Conservation (phyloP, 306 rosid genomes). For the Luffa acutangula region DNA sequence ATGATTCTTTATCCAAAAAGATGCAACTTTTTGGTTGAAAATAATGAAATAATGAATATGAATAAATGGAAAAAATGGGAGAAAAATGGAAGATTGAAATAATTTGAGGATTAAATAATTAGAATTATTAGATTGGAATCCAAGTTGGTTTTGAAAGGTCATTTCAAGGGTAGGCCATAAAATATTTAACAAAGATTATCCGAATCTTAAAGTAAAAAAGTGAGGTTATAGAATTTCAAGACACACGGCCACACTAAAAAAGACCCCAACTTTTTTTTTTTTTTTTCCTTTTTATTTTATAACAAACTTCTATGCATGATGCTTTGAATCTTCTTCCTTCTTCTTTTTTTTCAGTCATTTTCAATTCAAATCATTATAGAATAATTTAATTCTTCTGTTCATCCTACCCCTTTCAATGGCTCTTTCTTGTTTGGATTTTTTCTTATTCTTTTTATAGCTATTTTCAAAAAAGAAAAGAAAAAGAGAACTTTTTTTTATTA, state of each 20-base stretch:
- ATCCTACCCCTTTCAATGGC: neutral
- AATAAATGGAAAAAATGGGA: neutral
- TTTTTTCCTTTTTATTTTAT: neutral
- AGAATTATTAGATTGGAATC: neutral
- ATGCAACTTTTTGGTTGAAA: neutral
- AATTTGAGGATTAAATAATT: neutral
- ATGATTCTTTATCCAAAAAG: neutral
- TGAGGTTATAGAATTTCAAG: neutral
- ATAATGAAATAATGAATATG: neutral
- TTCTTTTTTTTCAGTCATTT: neutral
- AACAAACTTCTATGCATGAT: neutral
- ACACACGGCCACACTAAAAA: neutral
- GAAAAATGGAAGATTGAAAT: neutral
- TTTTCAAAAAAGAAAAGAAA: too few relatives aligned
- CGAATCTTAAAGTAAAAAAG: slow-evolving; percentile 4
- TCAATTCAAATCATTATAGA: slow-evolving; percentile 8
- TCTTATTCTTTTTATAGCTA: neutral
- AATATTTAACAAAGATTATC: slow-evolving; percentile 7
- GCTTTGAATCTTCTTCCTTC: neutral
- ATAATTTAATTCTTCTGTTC: slow-evolving; percentile 2
- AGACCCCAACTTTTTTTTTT: neutral
- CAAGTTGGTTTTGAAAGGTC: neutral
- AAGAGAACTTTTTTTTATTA: too few relatives aligned
- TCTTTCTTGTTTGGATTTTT: neutral
- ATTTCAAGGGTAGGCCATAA: neutral